Evolutionary conservation across 1,284 basidiomycete species (phyloP).

Genomic region (Papiliotrema terrestris): DNA sequence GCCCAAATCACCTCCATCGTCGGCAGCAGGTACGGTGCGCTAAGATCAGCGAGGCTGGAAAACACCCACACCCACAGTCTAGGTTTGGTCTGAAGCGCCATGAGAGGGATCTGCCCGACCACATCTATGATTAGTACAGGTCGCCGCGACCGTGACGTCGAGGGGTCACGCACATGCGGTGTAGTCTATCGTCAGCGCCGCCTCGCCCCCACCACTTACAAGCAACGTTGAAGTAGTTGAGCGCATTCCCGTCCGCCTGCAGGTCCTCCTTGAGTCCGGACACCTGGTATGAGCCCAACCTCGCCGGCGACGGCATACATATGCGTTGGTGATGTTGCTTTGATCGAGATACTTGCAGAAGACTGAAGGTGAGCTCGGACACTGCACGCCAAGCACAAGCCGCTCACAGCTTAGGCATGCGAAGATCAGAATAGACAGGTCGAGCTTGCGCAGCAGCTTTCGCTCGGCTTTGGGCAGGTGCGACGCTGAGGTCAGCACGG

Average conservation of each 20-base stretch:
- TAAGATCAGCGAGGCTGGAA: not conserved
- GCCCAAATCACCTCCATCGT: constrained; percentile 24
- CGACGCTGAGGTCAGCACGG: constrained; percentile 7
- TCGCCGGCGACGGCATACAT: constrained; percentile 5
- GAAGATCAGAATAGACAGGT: constrained; percentile 23
- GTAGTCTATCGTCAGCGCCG: constrained; percentile 5
- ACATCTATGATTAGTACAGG: constrained; percentile 15
- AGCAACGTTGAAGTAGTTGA: constrained; percentile 28
- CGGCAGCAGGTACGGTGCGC: constrained; percentile 25
- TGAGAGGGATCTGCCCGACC: constrained; percentile 29
- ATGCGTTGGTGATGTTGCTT: constrained; percentile 25
- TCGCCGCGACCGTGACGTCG: not conserved
- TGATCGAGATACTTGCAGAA: constrained; percentile 20
- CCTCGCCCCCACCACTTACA: constrained; percentile 8
- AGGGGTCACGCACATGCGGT: constrained; percentile 11
- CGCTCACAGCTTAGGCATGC: constrained; percentile 22
- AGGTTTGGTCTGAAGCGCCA: constrained; percentile 20
- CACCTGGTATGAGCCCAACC: not conserved
- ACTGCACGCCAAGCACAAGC: no score
- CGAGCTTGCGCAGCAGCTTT: constrained; percentile 22
- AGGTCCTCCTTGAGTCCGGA: constrained; percentile 25
- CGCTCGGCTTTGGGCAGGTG: constrained; percentile 17
- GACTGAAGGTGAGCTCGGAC: not conserved
- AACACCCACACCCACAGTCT: constrained; percentile 9
- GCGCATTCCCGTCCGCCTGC: constrained; percentile 18